These are phyloP conservation scores for Backusella macrospora DNA, from an alignment of 192 early-diverging fungal genomes.

Conservation along the genomic window DNA sequence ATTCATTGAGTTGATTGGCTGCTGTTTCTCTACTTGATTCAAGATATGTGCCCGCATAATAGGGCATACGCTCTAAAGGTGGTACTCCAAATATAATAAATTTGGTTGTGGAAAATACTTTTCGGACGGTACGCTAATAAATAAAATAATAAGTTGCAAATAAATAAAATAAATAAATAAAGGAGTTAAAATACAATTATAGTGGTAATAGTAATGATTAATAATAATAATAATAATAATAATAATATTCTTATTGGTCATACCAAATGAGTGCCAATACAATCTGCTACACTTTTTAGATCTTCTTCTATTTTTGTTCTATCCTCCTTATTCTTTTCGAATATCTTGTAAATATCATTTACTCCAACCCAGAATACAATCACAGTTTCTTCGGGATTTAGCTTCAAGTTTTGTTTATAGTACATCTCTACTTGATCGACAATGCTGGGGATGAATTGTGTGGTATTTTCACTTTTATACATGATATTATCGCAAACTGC, in stretches of 20 bases:
- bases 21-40: conserved; percentile 20
- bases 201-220: background rate
- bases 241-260: background rate
- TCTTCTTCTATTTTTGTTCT: background rate
- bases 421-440: conserved; percentile 42
- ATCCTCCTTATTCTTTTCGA: background rate
- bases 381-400: conserved; percentile 37
- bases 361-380: conserved; percentile 40
- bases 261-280: conserved; percentile 38
- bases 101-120: conserved; percentile 29
- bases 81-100: conserved; percentile 34
- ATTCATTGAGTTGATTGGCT: conserved; percentile 16
- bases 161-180: background rate
- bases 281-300: conserved; percentile 19
- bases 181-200: background rate
- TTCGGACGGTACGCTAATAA: conserved; percentile 16
- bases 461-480: background rate
- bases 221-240: background rate
- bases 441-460: conserved; percentile 24
- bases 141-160: background rate
- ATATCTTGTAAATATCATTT: conserved; percentile 29
- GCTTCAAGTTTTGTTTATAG: conserved; percentile 32
- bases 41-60: background rate
- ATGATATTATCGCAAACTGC: conserved; percentile 32
- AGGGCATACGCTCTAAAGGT: conserved; percentile 37